Evolutionary conservation across 495 filamentous ascomycete species (phyloP), one percentile per base, ranked within the genome.

Genomic region (Penicillium robsamsonii): DNA sequence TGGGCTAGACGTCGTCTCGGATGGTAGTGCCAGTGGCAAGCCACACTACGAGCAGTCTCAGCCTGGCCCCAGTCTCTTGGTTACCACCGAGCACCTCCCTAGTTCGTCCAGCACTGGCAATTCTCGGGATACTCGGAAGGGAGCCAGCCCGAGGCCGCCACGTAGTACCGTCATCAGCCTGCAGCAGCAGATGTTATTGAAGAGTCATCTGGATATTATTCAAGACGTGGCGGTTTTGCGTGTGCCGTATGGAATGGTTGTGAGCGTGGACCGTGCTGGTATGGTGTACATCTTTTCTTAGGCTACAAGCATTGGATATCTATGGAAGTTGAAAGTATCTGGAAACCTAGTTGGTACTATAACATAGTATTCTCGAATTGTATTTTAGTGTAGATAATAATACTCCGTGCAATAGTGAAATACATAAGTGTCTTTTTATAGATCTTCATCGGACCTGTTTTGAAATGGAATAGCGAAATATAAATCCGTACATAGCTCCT

Each of bases 181-280:
- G 58, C 88, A 96, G 71, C 92, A 96, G 67, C 90, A 94, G 70
- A 83, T 89, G 70, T 63, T 97, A 42, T 75, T 94, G 41, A 92
- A 85, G 69, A 89, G 84, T 58, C 95, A 99, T 75, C 62, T 97
- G 59, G 95, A 97, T 73, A 83, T 86, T 15, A 86, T 99, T 53
- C 81, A 87, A 58, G 95, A 97, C 76, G 87, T 97, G 46, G 88
- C 88, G 12, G 75, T 97, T 54, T 71, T 99, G 64, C 90, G 96
- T 74, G 79, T 81, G 54, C 95, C 95, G 46, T 96, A 95, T 71
- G 87, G 91, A 9, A 96, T 97, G 92, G 84, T 89, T 40, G 79
- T 97, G 27, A 92, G 87, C 62, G 93, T 86, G 46, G 95, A 99
- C 75, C 81, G 93, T 60, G 87, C 86, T n/a, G 95, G 95, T 4